Conservation (phyloP, 2,329 filamentous ascomycete species). For the Cercospora sp. region DNA sequence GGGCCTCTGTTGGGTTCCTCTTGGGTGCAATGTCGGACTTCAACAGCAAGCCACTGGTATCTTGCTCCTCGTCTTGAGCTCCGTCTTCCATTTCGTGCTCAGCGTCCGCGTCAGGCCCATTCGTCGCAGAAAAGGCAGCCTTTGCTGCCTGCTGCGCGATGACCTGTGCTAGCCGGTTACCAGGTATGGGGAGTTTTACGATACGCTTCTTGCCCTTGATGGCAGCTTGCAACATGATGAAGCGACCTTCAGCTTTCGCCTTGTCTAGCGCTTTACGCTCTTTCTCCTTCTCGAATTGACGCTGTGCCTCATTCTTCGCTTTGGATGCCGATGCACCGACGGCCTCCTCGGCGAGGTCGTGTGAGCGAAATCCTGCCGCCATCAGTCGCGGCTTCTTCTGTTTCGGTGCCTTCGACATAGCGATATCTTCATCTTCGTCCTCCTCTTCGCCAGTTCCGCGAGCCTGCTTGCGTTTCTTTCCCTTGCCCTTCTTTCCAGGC, state of each 20-base stretch:
- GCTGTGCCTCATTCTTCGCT: conserved; percentile 47
- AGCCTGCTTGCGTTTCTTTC: conserved; percentile 31
- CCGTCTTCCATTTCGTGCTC: conserved; percentile 33
- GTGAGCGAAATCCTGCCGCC: conserved; percentile 36
- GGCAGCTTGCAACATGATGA: conserved; percentile 48
- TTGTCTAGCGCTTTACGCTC: conserved; percentile 44
- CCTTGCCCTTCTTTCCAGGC: conserved; percentile 1
- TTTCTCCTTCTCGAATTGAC: conserved; percentile 51
- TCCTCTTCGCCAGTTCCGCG: conserved; percentile 28
- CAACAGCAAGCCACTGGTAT: conserved; percentile 30
- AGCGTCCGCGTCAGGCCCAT: conserved; percentile 33
- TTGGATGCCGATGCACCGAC: conserved; percentile 28
- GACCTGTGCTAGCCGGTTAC: conserved; percentile 41
- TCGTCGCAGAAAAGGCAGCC: conserved; percentile 26
- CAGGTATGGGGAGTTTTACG: conserved; percentile 43
- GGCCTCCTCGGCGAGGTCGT: conserved; percentile 34
- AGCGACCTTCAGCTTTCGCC: conserved; percentile 46
- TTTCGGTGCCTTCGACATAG: conserved; percentile 40
- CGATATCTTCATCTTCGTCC: conserved; percentile 38
- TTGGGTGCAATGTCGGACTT: conserved; percentile 38
- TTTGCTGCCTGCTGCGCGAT: conserved; percentile 36
- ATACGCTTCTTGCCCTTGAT: conserved; percentile 49
- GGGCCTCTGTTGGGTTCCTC: conserved; percentile 36
- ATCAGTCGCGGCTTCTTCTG: conserved; percentile 38
- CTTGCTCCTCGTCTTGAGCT: conserved; percentile 21